Percentiles rank a stretch among this genome's conserved stretches.
Evolutionary conservation across 108 stramenopile genomes (phyloP).

Genomic region (Parietichytrium sp.): DNA sequence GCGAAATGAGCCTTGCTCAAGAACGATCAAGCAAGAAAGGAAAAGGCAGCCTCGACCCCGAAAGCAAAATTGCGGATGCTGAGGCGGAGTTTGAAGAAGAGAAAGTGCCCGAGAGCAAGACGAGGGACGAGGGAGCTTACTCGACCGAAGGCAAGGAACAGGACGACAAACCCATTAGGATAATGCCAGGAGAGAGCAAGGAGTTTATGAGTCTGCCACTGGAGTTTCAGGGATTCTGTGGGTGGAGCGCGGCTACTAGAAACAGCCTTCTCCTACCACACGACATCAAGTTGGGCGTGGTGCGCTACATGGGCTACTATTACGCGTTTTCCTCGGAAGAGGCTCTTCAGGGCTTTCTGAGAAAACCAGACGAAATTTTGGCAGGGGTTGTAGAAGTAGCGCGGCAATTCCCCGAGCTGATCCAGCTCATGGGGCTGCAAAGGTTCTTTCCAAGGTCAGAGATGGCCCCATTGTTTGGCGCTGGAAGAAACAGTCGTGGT

Average conservation of each 20-base stretch:
- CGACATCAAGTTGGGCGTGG: conserved; percentile 61
- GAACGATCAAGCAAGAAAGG: too few relatives aligned
- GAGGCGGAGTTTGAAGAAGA: neutral
- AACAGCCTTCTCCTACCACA: conserved; percentile 63
- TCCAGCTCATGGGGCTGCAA: conserved; percentile 63
- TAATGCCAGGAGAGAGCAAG: conserved; percentile 53
- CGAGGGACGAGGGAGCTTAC: neutral
- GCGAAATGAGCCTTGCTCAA: too few relatives aligned
- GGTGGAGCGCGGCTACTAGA: neutral
- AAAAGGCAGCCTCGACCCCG: neutral
- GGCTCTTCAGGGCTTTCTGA: conserved; percentile 53
- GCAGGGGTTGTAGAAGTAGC: conserved; percentile 49
- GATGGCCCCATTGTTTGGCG: neutral
- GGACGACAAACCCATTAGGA: neutral
- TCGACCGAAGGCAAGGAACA: neutral
- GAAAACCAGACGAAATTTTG: conserved; percentile 43
- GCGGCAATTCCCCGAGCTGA: conserved; percentile 55
- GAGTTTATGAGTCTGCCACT: conserved; percentile 67
- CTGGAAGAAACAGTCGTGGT: neutral
- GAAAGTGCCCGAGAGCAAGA: neutral
- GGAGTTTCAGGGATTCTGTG: conserved; percentile 64
- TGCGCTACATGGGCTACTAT: conserved; percentile 48
- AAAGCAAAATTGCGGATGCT: neutral
- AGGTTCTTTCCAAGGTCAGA: conserved; percentile 47
- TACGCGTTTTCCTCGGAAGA: conserved; percentile 60